Conservation (phyloP, 2,329 filamentous ascomycete genomes). For the Plectosphaerella plurivora region DNA sequence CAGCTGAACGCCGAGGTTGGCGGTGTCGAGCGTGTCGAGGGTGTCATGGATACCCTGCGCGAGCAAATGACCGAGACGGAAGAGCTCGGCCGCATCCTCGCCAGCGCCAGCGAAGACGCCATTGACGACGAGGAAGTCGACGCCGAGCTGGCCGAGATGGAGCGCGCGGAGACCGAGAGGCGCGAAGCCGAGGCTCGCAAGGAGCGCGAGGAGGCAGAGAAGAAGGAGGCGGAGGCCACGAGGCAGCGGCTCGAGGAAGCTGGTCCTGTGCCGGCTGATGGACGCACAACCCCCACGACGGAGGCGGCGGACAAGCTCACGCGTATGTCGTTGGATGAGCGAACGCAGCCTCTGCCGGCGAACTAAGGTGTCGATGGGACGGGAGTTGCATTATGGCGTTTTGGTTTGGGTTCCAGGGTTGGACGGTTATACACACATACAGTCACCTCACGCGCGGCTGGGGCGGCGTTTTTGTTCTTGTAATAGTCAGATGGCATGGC, state of each 20-base stretch:
- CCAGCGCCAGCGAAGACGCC: slow-evolving; percentile 17
- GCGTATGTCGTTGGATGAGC: slow-evolving; percentile 32
- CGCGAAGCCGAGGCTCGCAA: slow-evolving; percentile 44
- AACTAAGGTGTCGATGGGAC: slow-evolving; percentile 3
- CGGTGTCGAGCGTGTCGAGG: slow-evolving; percentile 69
- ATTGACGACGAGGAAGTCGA: slow-evolving; percentile 84
- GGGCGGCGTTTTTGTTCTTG: too few species aligned
- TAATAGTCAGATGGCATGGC: too few species aligned
- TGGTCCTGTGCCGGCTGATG: slow-evolving; percentile 30
- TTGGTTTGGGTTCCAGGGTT: background rate
- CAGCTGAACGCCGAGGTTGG: slow-evolving; percentile 74
- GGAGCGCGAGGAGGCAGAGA: slow-evolving; percentile 35
- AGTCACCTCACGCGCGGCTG: too few species aligned
- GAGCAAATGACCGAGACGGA: slow-evolving; percentile 80
- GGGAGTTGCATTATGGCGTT: slow-evolving; percentile 1
- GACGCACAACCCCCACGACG: slow-evolving; percentile 13
- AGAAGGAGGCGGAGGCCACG: slow-evolving; percentile 44
- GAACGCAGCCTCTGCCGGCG: slow-evolving; percentile 12
- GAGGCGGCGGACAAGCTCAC: slow-evolving; percentile 28
- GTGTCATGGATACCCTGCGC: slow-evolving; percentile 68
- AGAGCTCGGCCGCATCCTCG: slow-evolving; percentile 73
- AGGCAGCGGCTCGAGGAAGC: slow-evolving; percentile 44
- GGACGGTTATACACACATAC: too few species aligned
- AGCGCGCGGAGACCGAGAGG: slow-evolving; percentile 52
- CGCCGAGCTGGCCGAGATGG: slow-evolving; percentile 76